Evolutionary conservation across 2,329 filamentous ascomycete genomes (phyloP).

Genomic region (Penicillium expansum): DNA sequence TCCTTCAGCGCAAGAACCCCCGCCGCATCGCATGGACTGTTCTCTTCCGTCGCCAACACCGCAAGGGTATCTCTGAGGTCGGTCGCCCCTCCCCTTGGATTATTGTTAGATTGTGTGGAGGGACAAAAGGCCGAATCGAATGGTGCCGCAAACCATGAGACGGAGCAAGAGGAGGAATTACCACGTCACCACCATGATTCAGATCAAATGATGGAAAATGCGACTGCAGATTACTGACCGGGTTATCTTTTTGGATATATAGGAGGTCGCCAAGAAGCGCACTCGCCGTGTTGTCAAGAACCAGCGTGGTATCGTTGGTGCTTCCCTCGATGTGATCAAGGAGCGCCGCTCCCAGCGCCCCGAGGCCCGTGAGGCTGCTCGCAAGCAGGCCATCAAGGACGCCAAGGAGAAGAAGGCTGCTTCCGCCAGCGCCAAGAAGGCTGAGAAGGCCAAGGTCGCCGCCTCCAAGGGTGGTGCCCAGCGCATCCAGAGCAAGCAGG

Average conservation of each 20-base stretch:
- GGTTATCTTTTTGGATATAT: slow-evolving; percentile 39
- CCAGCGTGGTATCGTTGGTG: slow-evolving; percentile 98
- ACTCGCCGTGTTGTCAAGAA: slow-evolving; percentile 96
- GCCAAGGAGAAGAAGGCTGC: slow-evolving; percentile 98
- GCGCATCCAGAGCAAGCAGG: slow-evolving; percentile 94
- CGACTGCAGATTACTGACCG: slow-evolving; percentile 28
- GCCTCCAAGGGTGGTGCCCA: slow-evolving; percentile 73
- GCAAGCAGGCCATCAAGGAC: slow-evolving; percentile 87
- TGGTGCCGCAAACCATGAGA: slow-evolving; percentile 2
- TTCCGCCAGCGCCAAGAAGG: slow-evolving; percentile 90
- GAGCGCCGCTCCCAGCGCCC: slow-evolving; percentile 93
- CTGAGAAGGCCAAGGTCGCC: slow-evolving; percentile 95
- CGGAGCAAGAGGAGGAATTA: slow-evolving; percentile 18
- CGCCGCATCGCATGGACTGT: slow-evolving; percentile 98
- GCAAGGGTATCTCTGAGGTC: slow-evolving; percentile 99
- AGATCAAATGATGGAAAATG: slow-evolving; percentile 4
- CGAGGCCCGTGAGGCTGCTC: slow-evolving; percentile 90
- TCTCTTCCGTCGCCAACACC: slow-evolving; percentile 97
- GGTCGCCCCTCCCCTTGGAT: slow-evolving; percentile 43
- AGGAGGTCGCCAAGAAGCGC: slow-evolving; percentile 99
- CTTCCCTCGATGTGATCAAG: slow-evolving; percentile 99
- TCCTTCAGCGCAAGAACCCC: slow-evolving; percentile 99
- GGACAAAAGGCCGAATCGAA: slow-evolving; percentile 7
- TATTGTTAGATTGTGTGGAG: slow-evolving; percentile 16
- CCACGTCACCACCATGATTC: slow-evolving; percentile 1